phyloP scores from a whole-genome alignment of 176 grass and related monocot species.

The barley (Hordeum vulgare) region MorexV3_pseudomolecules_assembly NC_058522.1:471201217-471201716 shows the following conservation, averaged over 20 bases:
- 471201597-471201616: conserved; percentile 70
- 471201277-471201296: neutral
- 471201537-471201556: conserved; percentile 59
- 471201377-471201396: neutral
- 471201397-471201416: neutral
- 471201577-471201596: conserved; percentile 50
- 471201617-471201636: conserved; percentile 88
- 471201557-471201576: conserved; percentile 66
- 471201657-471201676: conserved; percentile 68
- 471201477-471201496: conserved; percentile 50
- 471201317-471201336: neutral
- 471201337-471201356: neutral
- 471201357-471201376: neutral
- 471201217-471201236: neutral
- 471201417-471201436: neutral
- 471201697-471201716: neutral
- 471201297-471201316: neutral
- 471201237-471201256: neutral
- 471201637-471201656: conserved; percentile 67
- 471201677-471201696: conserved; percentile 41
- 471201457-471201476: conserved; percentile 51
- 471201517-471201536: conserved; percentile 37
- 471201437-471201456: conserved; percentile 76
- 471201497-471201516: conserved; percentile 68
- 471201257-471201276: neutral